Evolutionary conservation across 331 rosid genomes (phyloP), one percentile per base, ranked within the genome.

Genomic region (Rosa hybrid): DNA sequence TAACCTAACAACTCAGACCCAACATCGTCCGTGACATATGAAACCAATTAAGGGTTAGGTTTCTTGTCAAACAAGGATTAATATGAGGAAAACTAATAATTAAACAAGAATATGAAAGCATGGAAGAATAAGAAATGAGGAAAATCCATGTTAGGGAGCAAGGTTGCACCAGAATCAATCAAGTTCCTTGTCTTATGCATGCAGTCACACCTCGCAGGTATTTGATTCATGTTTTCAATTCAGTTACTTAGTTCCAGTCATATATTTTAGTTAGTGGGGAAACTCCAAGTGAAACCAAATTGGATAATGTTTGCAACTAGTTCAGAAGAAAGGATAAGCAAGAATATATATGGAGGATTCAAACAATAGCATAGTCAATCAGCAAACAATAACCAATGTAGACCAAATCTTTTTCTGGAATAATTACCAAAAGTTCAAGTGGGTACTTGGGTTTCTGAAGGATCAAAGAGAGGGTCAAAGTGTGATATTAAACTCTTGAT

Each of bases 141-240:
- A 81, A 86, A 90, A 83, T 79, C 85, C 91, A 79, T 90, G 92
- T 90, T 81, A 88, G 94, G 90, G 84, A 83, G 87, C 91, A 88
- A 34, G 75, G 77, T 53, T 21, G 72, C 87, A 81, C 86, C 90
- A 80, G 80, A 81, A 85, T 75, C 67, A 72, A 81, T 83, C 86
- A 78, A 80, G 81, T 8, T 81, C 49, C 54, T 74, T 86, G 94
- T 89, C 88, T 38, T 77, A 56, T 41, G 69, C 21, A 16, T 79
- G 64, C 76, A 85, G 83, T 86, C 88, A 77, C 78, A 76, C 80
- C 77, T 85, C 84, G 75, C 81, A 72, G 46, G 44, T 45, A 73
- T 79, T 76, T 64, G 78, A 83, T 80, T 81, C 75, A 77, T 69
- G 82, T 53, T 76, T 70, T 67, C 39, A 79, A 9, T 46, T 16